These are phyloP conservation scores for Asterionellopsis glacialis DNA, from an alignment of 108 stramenopile species.

Conservation along the genomic window DNA sequence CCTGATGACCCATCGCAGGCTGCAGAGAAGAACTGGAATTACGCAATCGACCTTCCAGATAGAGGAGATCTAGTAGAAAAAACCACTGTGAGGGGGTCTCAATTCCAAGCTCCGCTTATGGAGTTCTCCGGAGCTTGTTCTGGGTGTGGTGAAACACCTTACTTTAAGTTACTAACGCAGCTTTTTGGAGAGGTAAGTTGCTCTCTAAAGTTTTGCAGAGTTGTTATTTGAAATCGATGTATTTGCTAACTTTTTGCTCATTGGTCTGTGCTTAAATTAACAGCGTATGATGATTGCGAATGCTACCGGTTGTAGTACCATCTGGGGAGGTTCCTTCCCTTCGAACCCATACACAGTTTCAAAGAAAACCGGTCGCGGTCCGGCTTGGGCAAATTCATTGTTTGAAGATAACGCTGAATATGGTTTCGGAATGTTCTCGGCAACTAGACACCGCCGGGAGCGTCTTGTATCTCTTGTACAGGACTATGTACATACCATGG, in stretches of 20 bases:
- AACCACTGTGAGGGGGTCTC: constrained; percentile 46
- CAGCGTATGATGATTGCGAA: constrained; percentile 59
- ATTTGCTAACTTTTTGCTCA: no score
- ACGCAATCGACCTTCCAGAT: constrained; percentile 44
- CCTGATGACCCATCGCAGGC: constrained; percentile 30
- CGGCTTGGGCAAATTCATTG: constrained; percentile 61
- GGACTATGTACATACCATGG: constrained; percentile 34
- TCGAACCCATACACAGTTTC: constrained; percentile 62
- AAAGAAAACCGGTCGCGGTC: constrained; percentile 49
- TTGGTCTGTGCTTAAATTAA: no score
- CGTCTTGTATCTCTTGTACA: constrained; percentile 33
- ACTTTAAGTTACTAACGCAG: constrained; percentile 60
- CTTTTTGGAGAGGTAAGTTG: constrained; percentile 40
- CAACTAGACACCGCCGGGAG: constrained; percentile 52
- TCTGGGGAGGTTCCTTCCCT: constrained; percentile 66
- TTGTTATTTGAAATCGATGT: no score
- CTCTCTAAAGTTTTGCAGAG: no score
- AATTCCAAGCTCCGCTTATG: constrained; percentile 65
- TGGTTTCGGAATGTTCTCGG: constrained; percentile 61
- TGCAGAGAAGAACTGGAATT: constrained; percentile 54
- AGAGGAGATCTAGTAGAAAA: constrained; percentile 52
- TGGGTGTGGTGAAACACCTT: constrained; percentile 64
- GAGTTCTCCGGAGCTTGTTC: constrained; percentile 58
- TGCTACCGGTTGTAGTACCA: constrained; percentile 54
- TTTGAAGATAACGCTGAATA: constrained; percentile 64